Evolutionary conservation across 176 grass and related monocot genomes (phyloP).

Genomic region (Bromus sterilis): DNA sequence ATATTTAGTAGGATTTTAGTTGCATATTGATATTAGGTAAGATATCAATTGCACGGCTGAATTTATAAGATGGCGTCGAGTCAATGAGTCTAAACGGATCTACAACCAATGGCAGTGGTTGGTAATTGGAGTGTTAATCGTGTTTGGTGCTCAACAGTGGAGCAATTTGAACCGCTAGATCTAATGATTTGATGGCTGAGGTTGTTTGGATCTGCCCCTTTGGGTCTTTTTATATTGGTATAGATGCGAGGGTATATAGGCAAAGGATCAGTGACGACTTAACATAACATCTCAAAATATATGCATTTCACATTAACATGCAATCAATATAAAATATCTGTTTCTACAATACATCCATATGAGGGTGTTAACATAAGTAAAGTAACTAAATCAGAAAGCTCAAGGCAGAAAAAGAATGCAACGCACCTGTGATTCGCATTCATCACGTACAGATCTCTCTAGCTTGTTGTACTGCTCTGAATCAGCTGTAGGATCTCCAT

Average conservation of each 20-base stretch:
- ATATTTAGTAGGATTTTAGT: not conserved
- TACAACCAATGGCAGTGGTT: not conserved
- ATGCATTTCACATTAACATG: slow-evolving; percentile 1
- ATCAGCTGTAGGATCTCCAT: slow-evolving; percentile 97
- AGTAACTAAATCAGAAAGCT: slow-evolving; percentile 2
- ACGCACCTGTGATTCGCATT: slow-evolving; percentile 73
- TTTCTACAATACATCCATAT: not conserved
- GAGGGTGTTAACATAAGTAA: not conserved
- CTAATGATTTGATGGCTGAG: not conserved
- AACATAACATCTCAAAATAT: not conserved
- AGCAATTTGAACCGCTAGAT: not conserved
- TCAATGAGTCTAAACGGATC: not conserved
- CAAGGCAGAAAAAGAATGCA: slow-evolving; percentile 13
- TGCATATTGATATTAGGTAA: not conserved
- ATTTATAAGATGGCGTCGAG: not conserved
- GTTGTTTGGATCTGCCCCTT: not conserved
- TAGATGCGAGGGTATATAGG: slow-evolving; percentile 1
- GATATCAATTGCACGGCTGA: not conserved
- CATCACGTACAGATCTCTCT: slow-evolving; percentile 53
- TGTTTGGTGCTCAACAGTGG: not conserved
- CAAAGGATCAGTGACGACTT: not conserved
- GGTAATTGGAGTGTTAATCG: not conserved
- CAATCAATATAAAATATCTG: not conserved
- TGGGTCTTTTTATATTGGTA: not conserved
- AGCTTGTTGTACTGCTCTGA: slow-evolving; percentile 85